phyloP scores from a whole-genome alignment of 352 stramenopile genomes.

The Globisporangium echinulatum region DNA sequence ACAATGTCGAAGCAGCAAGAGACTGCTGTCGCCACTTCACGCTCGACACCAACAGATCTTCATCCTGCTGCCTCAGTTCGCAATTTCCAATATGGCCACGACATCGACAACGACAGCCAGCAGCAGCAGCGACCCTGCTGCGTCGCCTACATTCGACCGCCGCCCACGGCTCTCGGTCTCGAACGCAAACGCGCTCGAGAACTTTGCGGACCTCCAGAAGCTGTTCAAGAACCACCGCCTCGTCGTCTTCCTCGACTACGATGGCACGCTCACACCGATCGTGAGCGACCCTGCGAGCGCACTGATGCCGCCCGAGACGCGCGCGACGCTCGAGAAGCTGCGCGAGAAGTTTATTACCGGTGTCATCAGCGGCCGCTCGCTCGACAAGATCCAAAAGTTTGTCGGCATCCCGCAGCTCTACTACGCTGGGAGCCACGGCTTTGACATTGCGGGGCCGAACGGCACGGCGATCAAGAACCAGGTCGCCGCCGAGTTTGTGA shows the following conservation, averaged over 20 bases:
- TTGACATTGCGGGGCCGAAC: constrained; percentile 82
- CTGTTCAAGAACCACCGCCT: constrained; percentile 54
- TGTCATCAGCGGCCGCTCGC: constrained; percentile 80
- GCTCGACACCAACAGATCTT: background rate
- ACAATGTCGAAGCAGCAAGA: too few relatives aligned
- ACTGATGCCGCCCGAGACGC: constrained; percentile 56
- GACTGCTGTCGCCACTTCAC: too few relatives aligned
- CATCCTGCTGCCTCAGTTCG: background rate
- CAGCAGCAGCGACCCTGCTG: too few relatives aligned
- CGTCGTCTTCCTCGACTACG: constrained; percentile 87
- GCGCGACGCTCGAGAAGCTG: constrained; percentile 69
- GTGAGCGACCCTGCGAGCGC: constrained; percentile 82
- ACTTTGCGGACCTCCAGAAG: constrained; percentile 51
- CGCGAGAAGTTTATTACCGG: constrained; percentile 77
- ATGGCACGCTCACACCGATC: constrained; percentile 87
- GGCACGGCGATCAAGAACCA: constrained; percentile 80
- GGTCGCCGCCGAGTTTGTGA: constrained; percentile 69
- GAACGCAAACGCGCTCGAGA: constrained; percentile 64
- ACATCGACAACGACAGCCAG: background rate
- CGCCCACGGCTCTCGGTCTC: constrained; percentile 55
- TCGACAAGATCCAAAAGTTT: constrained; percentile 87
- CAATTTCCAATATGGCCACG: background rate
- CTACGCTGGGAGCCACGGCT: constrained; percentile 87
- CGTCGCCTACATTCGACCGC: background rate
- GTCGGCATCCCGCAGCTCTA: constrained; percentile 84